Evolutionary conservation across 2,329 filamentous ascomycete genomes (phyloP).

Genomic region (Aureobasidium sp.): DNA sequence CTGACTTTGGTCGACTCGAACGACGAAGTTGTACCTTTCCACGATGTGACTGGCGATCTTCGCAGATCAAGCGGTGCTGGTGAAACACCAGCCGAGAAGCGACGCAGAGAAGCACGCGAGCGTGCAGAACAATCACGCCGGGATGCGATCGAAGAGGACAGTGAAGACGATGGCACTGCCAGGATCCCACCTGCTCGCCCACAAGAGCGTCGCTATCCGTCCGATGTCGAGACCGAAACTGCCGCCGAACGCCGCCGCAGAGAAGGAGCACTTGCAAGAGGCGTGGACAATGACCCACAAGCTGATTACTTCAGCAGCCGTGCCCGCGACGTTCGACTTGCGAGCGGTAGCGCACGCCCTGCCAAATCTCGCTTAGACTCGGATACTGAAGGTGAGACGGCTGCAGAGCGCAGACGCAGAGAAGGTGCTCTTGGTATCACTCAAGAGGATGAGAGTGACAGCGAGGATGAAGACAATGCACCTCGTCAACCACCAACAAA

Average conservation of each 20-base stretch:
- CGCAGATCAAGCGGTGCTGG: constrained; percentile 16
- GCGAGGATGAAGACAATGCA: constrained; percentile 44
- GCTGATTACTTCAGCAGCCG: constrained; percentile 29
- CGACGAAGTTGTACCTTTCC: constrained; percentile 39
- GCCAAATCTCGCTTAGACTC: constrained; percentile 13
- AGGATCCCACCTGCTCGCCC: constrained; percentile 23
- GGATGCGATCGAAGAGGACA: constrained; percentile 20
- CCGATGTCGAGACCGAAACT: constrained; percentile 51
- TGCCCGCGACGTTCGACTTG: not conserved
- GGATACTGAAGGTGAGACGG: constrained; percentile 53
- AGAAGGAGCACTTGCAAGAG: constrained; percentile 62
- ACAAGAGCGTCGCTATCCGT: not conserved
- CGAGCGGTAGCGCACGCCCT: constrained; percentile 8
- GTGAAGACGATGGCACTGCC: constrained; percentile 31
- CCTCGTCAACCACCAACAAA: constrained; percentile 40
- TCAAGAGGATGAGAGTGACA: constrained; percentile 35
- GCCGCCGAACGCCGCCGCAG: constrained; percentile 65
- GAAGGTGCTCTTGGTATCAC: constrained; percentile 63
- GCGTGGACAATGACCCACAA: constrained; percentile 17
- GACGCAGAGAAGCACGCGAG: constrained; percentile 30
- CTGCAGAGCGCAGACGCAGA: constrained; percentile 63
- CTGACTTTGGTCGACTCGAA: constrained; percentile 38
- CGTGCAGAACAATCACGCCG: constrained; percentile 8
- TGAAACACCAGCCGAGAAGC: constrained; percentile 34
- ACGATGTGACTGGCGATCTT: constrained; percentile 31